Base-by-base conservation (phyloP, 1,139 yeast genomes). In the Scheffersomyces segobiensis region DNA sequence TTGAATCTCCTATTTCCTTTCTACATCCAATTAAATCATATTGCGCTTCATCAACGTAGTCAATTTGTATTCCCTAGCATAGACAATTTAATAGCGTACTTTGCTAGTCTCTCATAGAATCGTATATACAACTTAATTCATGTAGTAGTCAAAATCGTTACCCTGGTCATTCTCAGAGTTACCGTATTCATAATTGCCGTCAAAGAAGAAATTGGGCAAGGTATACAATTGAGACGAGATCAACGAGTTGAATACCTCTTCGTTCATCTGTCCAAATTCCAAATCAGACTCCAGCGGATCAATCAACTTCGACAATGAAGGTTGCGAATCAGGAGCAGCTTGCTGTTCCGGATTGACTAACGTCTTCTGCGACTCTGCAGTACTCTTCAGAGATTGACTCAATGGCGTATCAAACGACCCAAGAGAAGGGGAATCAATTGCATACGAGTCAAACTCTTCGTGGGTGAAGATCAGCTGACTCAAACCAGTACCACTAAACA, bases 171-270 rank as follows among this genome's bases (percentile, higher is more conserved):
- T 48, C n/a, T 48, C 50, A 21, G n/a, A 17, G 20, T 14, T 24
- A 19, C 50, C 24, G 24, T 20, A 48, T 12, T 48, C 50, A 48
- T 48, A 48, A 48, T 48, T 48, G 8, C 53, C 54, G 24, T 59
- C 62, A 49, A 54, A 59, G 51, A 59, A 57, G n/a, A 57, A 54
- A 48, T 60, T 64, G 17, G 69, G 64, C 21, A 64, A 51, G 48
- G 60, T 63, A 53, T 55, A 61, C 53, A 64, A 57, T 51, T 63
- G 69, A 0, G 68, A 57, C 32, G 55, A 59, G 18, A 66, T 56
- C 20, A 65, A 49, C 2, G 60, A 55, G 46, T 56, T 60, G 49
- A 63, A 60, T 3, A 63, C 53, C 18, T 63, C 64, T 10, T 62
- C 64, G 22, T 54, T 60, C 52, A 58, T 56, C 50, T 49, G 52